Evolutionary conservation across 2,329 filamentous ascomycete species (phyloP).

Genomic region (Cryphonectria carpinicola): DNA sequence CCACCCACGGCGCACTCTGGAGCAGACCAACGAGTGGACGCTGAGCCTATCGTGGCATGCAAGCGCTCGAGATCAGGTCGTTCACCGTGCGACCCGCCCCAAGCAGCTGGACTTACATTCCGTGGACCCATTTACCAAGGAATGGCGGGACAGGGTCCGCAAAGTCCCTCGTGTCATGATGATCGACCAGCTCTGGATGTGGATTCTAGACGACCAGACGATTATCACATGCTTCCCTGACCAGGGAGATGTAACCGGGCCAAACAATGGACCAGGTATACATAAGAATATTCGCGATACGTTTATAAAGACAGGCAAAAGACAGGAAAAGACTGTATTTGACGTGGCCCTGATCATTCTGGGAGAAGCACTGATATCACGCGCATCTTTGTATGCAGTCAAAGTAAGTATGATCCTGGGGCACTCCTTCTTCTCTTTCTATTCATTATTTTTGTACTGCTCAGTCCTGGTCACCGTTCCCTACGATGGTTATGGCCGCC

Average conservation of each 20-base stretch:
- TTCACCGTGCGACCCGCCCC: slow-evolving; percentile 43
- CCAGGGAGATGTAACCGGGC: slow-evolving; percentile 46
- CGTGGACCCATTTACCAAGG: slow-evolving; percentile 17
- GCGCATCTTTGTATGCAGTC: slow-evolving; percentile 45
- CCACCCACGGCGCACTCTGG: slow-evolving; percentile 50
- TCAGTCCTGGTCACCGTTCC: background rate
- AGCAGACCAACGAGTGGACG: slow-evolving; percentile 50
- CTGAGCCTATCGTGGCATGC: slow-evolving; percentile 40
- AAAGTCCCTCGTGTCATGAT: slow-evolving; percentile 36
- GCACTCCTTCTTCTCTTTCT: slow-evolving; percentile 33
- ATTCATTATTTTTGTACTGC: slow-evolving; percentile 31
- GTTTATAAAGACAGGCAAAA: slow-evolving; percentile 32
- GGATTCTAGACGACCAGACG: slow-evolving; percentile 38
- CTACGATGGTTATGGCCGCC: background rate
- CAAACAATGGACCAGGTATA: slow-evolving; percentile 44
- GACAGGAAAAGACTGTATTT: slow-evolving; percentile 43
- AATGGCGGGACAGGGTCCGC: slow-evolving; percentile 33
- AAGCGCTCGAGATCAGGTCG: slow-evolving; percentile 46
- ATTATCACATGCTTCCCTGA: slow-evolving; percentile 40
- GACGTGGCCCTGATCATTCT: slow-evolving; percentile 49
- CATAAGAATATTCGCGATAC: slow-evolving; percentile 45
- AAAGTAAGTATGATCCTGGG: slow-evolving; percentile 33
- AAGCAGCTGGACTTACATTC: slow-evolving; percentile 32
- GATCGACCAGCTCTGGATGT: slow-evolving; percentile 42
- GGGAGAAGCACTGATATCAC: slow-evolving; percentile 42